phyloP scores from a whole-genome alignment of 192 early-diverging fungal genomes.

The Coemansia sp. region DNA sequence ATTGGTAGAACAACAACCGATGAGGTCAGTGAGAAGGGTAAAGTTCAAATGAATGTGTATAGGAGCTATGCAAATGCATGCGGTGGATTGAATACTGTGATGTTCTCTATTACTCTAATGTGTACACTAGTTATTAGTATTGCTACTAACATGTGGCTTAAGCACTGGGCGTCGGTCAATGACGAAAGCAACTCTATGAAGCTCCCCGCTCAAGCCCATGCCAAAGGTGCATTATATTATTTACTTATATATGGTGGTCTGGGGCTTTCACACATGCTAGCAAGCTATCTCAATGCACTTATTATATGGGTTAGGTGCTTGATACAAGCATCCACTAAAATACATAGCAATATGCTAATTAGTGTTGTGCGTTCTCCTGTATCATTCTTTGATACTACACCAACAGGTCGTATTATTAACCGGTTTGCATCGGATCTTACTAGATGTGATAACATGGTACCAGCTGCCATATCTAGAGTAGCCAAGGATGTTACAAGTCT shows the following conservation, averaged over 20 bases:
- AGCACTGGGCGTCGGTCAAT: constrained; percentile 10
- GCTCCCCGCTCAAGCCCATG: not conserved
- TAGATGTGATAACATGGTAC: not conserved
- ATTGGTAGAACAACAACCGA: not conserved
- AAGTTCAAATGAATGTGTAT: not conserved
- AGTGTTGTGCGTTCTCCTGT: constrained; percentile 9
- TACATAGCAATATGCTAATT: constrained; percentile 1
- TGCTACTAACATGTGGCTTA: too few relatives aligned
- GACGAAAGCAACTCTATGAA: not conserved
- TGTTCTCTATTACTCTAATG: not conserved
- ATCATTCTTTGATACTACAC: constrained; percentile 6
- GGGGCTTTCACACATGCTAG: not conserved
- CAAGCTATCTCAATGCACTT: not conserved
- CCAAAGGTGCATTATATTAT: not conserved
- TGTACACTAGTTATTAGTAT: not conserved
- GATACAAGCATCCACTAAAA: not conserved
- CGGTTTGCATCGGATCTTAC: constrained; percentile 8
- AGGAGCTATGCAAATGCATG: not conserved
- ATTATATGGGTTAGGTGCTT: not conserved
- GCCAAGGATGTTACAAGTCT: too few relatives aligned
- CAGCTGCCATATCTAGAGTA: not conserved
- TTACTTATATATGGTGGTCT: constrained; percentile 5
- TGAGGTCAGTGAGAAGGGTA: not conserved
- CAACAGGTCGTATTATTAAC: constrained; percentile 67
- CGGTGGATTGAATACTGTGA: not conserved